Base-by-base conservation (phyloP, 768 basidiomycete species). In the Plicaturopsis crispa region DNA sequence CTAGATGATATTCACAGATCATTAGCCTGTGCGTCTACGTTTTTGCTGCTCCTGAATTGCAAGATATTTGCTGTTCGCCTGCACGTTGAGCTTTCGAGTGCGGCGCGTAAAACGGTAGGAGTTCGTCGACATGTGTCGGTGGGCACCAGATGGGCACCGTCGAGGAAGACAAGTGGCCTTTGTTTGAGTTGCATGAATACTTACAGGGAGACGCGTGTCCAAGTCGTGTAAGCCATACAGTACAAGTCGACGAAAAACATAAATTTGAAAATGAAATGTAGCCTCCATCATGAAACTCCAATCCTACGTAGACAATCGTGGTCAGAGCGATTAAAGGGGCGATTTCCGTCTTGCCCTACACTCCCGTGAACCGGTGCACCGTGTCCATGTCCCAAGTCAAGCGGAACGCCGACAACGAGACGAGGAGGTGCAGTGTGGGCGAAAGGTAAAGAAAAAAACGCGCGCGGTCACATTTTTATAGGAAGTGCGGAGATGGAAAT, bases 231-330 rank as follows among this genome's bases (percentile, higher is more conserved):
- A n/a, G n/a, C n/a, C n/a, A n/a, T n/a, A n/a, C n/a, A n/a, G n/a
- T n/a, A n/a, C 12, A 38, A 24, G 33, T 35, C 33, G 33, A 35
- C 17, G 13, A 35, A 16, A 5, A 35, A 12, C 6, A 6, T 16
- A n/a, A 35, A 14, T 14, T 18, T 16, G 22, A 35, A 23, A 19
- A n/a, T 31, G 11, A 37, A 22, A 43, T 84, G 69, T 84, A 42
- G 81, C 84, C 84, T 37, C 60, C 74, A 66, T 65, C 79, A 87
- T 86, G 84, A 88, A 88, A 87, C 84, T 83, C 82, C 73, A 72
- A 64, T 75, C 78, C 50, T n/a, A 73, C 81, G 80, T 86, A 56
- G 63, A 46, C 54, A 40, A 63, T 55, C 66, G 82, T 72, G 78
- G 78, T 78, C 58, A 67, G 81, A 86, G 84, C 75, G 84, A 87